phyloP scores from a whole-genome alignment of 1,284 basidiomycete genomes.

The Wolfiporia cocos region DNA sequence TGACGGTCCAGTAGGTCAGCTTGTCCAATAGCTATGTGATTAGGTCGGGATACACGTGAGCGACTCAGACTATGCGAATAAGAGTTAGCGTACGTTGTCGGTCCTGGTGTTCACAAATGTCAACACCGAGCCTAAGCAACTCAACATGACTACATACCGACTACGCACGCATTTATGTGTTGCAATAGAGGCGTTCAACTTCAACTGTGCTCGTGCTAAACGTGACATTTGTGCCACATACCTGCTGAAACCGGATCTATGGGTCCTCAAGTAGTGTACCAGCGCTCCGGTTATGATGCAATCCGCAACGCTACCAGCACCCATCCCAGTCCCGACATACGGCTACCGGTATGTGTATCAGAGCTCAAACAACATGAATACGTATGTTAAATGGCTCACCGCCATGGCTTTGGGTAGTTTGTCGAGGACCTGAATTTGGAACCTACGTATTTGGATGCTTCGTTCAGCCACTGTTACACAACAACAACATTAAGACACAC shows the following conservation, averaged over 20 bases:
- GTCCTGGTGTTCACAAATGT: too few species aligned
- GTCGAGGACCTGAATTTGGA: neutral
- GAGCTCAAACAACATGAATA: neutral
- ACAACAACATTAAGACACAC: neutral
- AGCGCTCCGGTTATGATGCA: constrained; percentile 12
- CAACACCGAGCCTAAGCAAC: too few species aligned
- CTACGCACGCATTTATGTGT: too few species aligned
- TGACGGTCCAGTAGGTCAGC: constrained; percentile 15
- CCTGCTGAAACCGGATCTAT: constrained; percentile 11
- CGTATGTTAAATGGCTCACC: neutral
- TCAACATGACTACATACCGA: too few species aligned
- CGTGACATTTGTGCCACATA: too few species aligned
- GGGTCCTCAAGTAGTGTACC: constrained; percentile 7
- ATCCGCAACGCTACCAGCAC: constrained; percentile 11
- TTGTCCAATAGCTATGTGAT: constrained; percentile 10
- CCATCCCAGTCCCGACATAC: constrained; percentile 7
- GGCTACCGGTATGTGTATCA: neutral
- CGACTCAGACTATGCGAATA: neutral
- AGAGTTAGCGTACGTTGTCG: constrained; percentile 6
- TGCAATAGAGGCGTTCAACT: too few species aligned
- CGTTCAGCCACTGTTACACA: too few species aligned
- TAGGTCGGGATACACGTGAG: neutral
- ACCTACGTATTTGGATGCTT: too few species aligned
- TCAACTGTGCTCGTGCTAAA: too few species aligned
- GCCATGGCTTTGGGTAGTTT: neutral